phyloP scores from a whole-genome alignment of 2,329 filamentous ascomycete species.

The Cladosporium oxysporum region DNA sequence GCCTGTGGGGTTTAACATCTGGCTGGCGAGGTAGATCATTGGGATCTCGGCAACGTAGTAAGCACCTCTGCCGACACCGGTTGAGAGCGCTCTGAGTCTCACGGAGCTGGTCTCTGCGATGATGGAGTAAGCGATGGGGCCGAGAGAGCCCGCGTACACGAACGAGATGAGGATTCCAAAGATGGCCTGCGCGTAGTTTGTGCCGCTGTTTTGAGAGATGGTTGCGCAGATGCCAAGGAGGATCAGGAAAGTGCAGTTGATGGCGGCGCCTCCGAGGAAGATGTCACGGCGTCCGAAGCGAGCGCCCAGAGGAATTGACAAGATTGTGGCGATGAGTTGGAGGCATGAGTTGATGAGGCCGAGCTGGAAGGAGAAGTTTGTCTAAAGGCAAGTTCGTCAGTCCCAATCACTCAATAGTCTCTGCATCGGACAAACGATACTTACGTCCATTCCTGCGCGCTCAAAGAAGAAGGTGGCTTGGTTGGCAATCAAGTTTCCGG shows the following conservation, averaged over 20 bases:
- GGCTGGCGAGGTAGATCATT: conserved; percentile 78
- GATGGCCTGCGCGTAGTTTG: conserved; percentile 68
- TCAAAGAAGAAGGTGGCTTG: conserved; percentile 54
- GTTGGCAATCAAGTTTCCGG: conserved; percentile 49
- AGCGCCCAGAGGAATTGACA: conserved; percentile 73
- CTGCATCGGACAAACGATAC: conserved; percentile 23
- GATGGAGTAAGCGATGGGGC: conserved; percentile 86
- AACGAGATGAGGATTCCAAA: conserved; percentile 80
- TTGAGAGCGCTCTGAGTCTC: conserved; percentile 87
- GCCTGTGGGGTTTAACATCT: conserved; percentile 84
- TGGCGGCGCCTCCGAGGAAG: conserved; percentile 66
- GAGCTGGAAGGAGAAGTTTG: conserved; percentile 47
- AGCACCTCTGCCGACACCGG: conserved; percentile 78
- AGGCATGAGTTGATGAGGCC: conserved; percentile 61
- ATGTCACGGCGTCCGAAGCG: conserved; percentile 74
- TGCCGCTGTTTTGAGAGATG: conserved; percentile 62
- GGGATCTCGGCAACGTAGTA: conserved; percentile 79
- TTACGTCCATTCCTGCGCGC: conserved; percentile 41
- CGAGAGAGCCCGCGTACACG: conserved; percentile 82
- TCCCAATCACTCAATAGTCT: conserved; percentile 30
- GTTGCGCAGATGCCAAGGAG: conserved; percentile 77
- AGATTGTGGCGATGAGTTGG: conserved; percentile 78
- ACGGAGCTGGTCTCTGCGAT: conserved; percentile 82
- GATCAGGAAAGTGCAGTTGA: conserved; percentile 72
- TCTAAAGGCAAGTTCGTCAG: conserved; percentile 46